phyloP scores from a whole-genome alignment of 1,139 yeast genomes.

The Debaryomycetaceae sp. region DNA sequence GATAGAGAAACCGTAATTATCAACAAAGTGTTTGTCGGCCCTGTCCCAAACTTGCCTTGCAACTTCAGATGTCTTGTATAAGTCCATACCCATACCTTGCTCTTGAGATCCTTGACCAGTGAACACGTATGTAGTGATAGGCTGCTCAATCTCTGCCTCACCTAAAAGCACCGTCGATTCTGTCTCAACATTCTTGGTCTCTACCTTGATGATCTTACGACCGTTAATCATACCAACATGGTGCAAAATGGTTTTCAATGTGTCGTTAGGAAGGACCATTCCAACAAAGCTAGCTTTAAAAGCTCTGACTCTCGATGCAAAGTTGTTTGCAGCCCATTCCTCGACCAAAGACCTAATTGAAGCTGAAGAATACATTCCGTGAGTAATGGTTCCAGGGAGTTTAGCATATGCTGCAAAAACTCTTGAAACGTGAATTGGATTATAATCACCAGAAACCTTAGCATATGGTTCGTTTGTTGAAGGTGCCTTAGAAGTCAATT shows the following conservation, averaged over 20 bases:
- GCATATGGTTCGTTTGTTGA: constrained; percentile 94
- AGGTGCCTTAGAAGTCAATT: constrained; percentile 67
- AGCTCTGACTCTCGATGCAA: constrained; percentile 93
- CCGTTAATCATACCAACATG: constrained; percentile 99
- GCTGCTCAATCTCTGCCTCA: constrained; percentile 98
- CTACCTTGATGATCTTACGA: constrained; percentile 93
- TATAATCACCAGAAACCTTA: constrained; percentile 95
- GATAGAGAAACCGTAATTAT: constrained; percentile 95
- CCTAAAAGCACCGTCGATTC: constrained; percentile 77
- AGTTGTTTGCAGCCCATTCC: constrained; percentile 98
- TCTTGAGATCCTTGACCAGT: constrained; percentile 99
- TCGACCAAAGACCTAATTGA: constrained; percentile 93
- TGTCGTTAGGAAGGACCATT: constrained; percentile 96
- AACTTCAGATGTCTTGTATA: constrained; percentile 84
- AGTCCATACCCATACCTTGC: constrained; percentile 99
- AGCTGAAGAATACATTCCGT: constrained; percentile 98
- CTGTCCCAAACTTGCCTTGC: constrained; percentile 97
- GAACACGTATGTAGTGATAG: constrained; percentile 92
- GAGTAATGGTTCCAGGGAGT: constrained; percentile 96
- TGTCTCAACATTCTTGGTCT: constrained; percentile 79
- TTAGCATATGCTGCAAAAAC: constrained; percentile 91
- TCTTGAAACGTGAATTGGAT: constrained; percentile 96
- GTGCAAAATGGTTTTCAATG: constrained; percentile 81
- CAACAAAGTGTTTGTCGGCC: constrained; percentile 90
- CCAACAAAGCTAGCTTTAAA: constrained; percentile 89